Evolutionary conservation across 2,329 filamentous ascomycete species (phyloP).

Genomic region (Cladosporium phlei): DNA sequence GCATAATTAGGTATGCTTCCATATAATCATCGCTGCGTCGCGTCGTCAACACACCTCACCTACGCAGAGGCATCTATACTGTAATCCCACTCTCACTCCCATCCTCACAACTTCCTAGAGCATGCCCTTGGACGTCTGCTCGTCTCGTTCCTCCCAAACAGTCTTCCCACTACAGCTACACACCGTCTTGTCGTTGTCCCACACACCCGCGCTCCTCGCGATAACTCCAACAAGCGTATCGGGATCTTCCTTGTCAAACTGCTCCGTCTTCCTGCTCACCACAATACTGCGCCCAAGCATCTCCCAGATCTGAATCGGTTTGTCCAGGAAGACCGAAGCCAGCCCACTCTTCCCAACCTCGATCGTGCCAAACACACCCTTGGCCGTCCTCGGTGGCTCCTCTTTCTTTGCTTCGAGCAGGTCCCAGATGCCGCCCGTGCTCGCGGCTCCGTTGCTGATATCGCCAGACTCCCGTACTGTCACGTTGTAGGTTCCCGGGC

Average conservation of each 20-base stretch:
- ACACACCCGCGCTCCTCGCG: slow-evolving; percentile 91
- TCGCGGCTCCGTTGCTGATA: slow-evolving; percentile 75
- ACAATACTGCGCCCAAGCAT: slow-evolving; percentile 91
- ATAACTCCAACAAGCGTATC: slow-evolving; percentile 90
- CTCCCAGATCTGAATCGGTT: slow-evolving; percentile 85
- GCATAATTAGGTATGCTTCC: too few relatives aligned
- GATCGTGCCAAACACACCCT: slow-evolving; percentile 68
- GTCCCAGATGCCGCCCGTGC: slow-evolving; percentile 79
- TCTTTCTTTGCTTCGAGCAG: slow-evolving; percentile 43
- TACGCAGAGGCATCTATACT: neutral
- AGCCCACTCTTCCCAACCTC: slow-evolving; percentile 70
- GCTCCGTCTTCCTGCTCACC: slow-evolving; percentile 58
- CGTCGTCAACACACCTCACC: neutral
- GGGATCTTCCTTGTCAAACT: slow-evolving; percentile 64
- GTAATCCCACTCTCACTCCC: neutral
- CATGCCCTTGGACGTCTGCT: slow-evolving; percentile 88
- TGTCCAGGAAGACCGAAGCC: slow-evolving; percentile 76
- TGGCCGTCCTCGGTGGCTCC: slow-evolving; percentile 44
- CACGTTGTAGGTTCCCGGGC: slow-evolving; percentile 75
- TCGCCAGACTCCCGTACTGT: slow-evolving; percentile 83
- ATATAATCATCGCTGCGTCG: slow-evolving; percentile 5
- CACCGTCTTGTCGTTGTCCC: slow-evolving; percentile 98
- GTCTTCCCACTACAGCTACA: slow-evolving; percentile 98
- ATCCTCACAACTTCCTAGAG: slow-evolving; percentile 35
- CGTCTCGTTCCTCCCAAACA: slow-evolving; percentile 91